Evolutionary conservation across 176 grass and related monocot genomes (phyloP), one percentile per base, ranked within the genome.

Genomic region (Areca catechu): DNA sequence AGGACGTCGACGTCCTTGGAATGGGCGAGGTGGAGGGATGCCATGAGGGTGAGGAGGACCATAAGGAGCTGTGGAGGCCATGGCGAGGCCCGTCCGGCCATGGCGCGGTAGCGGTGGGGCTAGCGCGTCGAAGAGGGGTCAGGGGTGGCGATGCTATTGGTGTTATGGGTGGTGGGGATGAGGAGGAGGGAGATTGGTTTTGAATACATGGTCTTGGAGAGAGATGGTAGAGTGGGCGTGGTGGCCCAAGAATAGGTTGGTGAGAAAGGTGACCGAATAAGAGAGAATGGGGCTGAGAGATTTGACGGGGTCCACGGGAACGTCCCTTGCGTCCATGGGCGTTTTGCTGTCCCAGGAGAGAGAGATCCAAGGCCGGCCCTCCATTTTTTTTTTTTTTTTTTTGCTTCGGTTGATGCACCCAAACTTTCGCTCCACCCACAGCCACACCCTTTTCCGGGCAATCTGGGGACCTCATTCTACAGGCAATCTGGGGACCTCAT

Each of bases 221-320:
- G 67, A 71, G 56, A 59, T 17, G 27, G 62, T 50, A 48, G 34
- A 34, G 24, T 51, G 27, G 73, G 56, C 54, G 80, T 53, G 50
- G 70, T 47, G 49, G 21, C 2, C 77, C 74, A 96, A 90, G 71
- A 87, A 89, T 81, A 86, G 60, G 28, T 14, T 63, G 60, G 60
- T 1, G 14, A 16, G 43, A 5, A 4, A 15, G 22, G 37, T 15
- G 3, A 50, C 20, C 15, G 48, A 4, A 19, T 6, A 49, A 22
- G 43, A 54, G 23, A 24, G 12, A n/a, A 57, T 12, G 15, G 49
- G 17, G 53, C 16, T 61, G 24, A 16, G 48, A 52, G 24, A 3
- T 50, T 71, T 65, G 52, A 16, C 60, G 37, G 64, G 25, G 23
- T 50, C 48, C 50, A 62, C 54, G 16, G 51, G 22, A 60, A 30